Evolutionary conservation across 139 green algal genomes (phyloP).

Genomic region (Ettlia oleoabundans): DNA sequence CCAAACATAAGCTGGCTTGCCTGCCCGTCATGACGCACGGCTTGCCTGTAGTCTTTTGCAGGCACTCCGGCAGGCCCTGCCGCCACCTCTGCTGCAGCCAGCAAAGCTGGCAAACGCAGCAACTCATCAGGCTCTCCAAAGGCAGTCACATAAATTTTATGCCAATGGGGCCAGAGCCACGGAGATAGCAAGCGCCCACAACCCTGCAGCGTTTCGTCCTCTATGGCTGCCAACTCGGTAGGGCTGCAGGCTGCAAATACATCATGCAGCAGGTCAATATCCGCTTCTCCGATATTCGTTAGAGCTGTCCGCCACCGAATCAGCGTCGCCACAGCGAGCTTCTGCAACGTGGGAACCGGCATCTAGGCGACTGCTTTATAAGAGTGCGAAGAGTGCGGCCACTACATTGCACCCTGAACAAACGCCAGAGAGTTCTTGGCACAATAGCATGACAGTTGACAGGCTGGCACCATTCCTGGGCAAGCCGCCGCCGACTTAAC

Average conservation of each 20-base stretch:
- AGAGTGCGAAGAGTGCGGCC: too few species aligned
- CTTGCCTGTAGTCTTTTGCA: constrained; percentile 21
- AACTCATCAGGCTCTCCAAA: neutral
- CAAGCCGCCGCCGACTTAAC: too few species aligned
- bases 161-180: constrained; percentile 18
- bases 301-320: neutral
- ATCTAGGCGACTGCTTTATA: too few species aligned
- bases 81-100: constrained; percentile 2
- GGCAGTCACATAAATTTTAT: neutral
- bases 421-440: too few species aligned
- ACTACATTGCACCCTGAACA: too few species aligned
- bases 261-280: constrained; percentile 9
- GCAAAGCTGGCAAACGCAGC: constrained; percentile 15
- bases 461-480: too few species aligned
- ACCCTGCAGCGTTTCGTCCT: constrained; percentile 24
- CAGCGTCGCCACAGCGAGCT: neutral
- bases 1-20: neutral
- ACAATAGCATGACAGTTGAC: too few species aligned
- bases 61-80: neutral
- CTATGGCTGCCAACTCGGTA: constrained; percentile 2
- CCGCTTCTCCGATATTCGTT: neutral
- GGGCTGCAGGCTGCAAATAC: constrained; percentile 19
- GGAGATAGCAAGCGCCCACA: neutral
- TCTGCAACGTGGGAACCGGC: constrained; percentile 13
- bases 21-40: neutral